These are phyloP conservation scores for Pseudognaphalium luteoalbum DNA, from an alignment of 129 eudicot genomes.

Conservation along the genomic window DNA sequence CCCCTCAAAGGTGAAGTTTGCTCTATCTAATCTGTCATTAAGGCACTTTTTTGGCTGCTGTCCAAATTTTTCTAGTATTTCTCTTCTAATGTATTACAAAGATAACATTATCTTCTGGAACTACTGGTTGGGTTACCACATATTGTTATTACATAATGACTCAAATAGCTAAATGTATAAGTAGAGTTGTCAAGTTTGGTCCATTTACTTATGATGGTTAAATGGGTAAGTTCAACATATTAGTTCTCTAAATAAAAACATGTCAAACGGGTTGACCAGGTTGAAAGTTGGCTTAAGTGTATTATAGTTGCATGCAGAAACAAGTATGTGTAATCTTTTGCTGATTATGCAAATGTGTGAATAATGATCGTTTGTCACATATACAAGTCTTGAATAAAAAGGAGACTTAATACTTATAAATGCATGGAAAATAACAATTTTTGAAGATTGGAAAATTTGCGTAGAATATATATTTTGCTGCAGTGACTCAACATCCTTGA, in stretches of 20 bases:
- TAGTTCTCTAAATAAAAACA: neutral
- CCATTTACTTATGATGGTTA: neutral
- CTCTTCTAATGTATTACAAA: neutral
- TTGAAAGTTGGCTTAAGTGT: neutral
- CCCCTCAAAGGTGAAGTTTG: slow-evolving; percentile 68
- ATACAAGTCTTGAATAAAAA: neutral
- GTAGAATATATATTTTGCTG: neutral
- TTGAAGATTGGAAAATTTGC: neutral
- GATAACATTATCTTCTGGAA: neutral
- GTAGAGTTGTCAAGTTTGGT: no score
- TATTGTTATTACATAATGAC: neutral
- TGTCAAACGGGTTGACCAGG: neutral
- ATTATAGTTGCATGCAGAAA: neutral
- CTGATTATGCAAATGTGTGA: neutral
- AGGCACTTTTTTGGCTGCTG: neutral
- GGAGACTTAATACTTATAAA: neutral
- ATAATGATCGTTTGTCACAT: neutral
- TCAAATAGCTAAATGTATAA: neutral
- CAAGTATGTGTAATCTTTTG: neutral
- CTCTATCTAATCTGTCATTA: neutral
- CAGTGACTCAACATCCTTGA: neutral
- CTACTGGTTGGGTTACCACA: neutral
- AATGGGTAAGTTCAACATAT: neutral
- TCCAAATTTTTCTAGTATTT: neutral
- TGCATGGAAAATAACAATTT: neutral